Conservation (phyloP, 1,284 basidiomycete genomes). For the Boletus mariae region DNA sequence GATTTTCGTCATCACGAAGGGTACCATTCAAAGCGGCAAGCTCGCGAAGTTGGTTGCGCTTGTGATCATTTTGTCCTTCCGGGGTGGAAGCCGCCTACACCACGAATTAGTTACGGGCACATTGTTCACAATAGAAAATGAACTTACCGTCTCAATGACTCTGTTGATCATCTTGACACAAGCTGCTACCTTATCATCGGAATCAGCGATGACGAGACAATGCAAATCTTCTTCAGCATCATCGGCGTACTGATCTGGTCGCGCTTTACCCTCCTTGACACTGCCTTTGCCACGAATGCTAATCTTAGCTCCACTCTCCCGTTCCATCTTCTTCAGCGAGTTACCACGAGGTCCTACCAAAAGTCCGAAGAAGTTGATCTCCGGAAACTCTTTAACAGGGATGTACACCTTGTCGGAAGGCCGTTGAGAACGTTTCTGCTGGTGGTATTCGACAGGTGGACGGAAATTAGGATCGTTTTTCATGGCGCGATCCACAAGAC, state of each 20-base stretch:
- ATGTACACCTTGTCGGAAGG: slow-evolving; percentile 99
- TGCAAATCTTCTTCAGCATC: slow-evolving; percentile 99
- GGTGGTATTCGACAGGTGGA: slow-evolving; percentile 93
- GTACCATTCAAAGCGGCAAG: slow-evolving; percentile 98
- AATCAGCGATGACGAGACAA: slow-evolving; percentile 93
- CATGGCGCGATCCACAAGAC: slow-evolving; percentile 92
- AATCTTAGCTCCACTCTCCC: slow-evolving; percentile 97
- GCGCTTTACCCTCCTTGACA: slow-evolving; percentile 97
- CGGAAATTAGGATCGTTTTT: slow-evolving; percentile 97
- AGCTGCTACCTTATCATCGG: slow-evolving; percentile 84
- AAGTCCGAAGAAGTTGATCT: slow-evolving; percentile 99
- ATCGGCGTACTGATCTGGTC: slow-evolving; percentile 88
- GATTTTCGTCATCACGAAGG: slow-evolving; percentile 98
- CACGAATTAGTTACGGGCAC: slow-evolving; percentile 16
- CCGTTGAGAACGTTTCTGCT: slow-evolving; percentile 86
- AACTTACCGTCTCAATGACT: slow-evolving; percentile 94
- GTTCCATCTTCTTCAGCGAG: slow-evolving; percentile 99
- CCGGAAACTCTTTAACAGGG: slow-evolving; percentile 98
- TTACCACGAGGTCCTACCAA: slow-evolving; percentile 98
- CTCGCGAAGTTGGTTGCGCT: slow-evolving; percentile 97
- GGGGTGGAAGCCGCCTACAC: slow-evolving; percentile 93
- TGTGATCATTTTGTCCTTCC: slow-evolving; percentile 99
- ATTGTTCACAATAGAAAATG: neutral
- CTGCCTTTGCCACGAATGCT: slow-evolving; percentile 97
- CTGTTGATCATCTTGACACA: slow-evolving; percentile 96